phyloP scores from a whole-genome alignment of 1,139 yeast genomes.

The Zygoascus meyerae region DNA sequence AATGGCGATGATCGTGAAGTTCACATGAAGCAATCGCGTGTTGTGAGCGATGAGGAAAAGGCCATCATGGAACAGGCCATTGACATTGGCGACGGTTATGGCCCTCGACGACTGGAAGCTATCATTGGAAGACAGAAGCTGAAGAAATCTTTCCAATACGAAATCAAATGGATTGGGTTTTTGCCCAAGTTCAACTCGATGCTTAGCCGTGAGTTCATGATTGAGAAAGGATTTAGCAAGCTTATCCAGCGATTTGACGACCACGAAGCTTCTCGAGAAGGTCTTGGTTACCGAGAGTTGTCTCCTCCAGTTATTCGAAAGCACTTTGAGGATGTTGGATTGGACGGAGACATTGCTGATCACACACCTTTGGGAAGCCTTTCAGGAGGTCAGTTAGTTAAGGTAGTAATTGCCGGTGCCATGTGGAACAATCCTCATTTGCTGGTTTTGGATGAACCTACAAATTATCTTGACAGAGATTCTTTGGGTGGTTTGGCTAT shows the following conservation, averaged over 20 bases:
- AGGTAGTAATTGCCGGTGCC: constrained; percentile 98
- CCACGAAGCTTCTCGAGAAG: constrained; percentile 97
- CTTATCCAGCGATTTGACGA: constrained; percentile 92
- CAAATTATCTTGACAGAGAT: constrained; percentile 96
- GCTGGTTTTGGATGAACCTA: constrained; percentile 95
- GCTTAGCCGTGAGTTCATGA: constrained; percentile 77
- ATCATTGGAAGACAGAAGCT: constrained; percentile 95
- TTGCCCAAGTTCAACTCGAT: constrained; percentile 90
- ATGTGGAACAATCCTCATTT: constrained; percentile 99
- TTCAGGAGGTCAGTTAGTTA: constrained; percentile 97
- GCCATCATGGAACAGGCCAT: constrained; percentile 72
- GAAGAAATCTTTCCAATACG: constrained; percentile 95
- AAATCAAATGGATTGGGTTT: constrained; percentile 90
- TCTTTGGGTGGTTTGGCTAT: constrained; percentile 95
- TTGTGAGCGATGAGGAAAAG: constrained; percentile 76
- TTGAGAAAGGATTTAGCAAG: constrained; percentile 80
- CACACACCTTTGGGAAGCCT: constrained; percentile 95
- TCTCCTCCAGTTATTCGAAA: constrained; percentile 88
- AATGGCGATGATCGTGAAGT: constrained; percentile 99
- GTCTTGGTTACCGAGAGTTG: constrained; percentile 92
- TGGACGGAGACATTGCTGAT: constrained; percentile 97
- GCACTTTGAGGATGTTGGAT: constrained; percentile 95
- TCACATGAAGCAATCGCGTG: constrained; percentile 85
- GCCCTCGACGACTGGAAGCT: constrained; percentile 84
- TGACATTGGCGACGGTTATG: constrained; percentile 82